These are phyloP conservation scores for Parascedosporium putredinis DNA, from an alignment of 2,329 filamentous ascomycete species.

Conservation along the genomic window DNA sequence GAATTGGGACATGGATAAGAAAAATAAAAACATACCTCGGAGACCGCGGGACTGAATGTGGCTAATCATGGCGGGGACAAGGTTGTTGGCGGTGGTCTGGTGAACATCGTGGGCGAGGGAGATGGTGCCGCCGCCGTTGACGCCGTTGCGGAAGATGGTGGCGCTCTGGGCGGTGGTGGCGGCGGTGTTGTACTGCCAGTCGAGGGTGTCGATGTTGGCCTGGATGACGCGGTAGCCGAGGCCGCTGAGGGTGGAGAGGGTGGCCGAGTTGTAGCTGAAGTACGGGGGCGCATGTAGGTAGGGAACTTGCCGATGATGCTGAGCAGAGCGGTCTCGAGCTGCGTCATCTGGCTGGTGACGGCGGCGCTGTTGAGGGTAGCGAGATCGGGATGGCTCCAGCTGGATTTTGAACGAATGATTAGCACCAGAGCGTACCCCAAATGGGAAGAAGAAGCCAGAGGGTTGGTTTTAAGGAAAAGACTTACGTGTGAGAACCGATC, in stretches of 20 bases:
- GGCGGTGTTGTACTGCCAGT: constrained; percentile 42
- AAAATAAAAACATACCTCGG: neutral
- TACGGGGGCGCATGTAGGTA: constrained; percentile 35
- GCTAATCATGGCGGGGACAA: constrained; percentile 18
- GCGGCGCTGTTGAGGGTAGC: constrained; percentile 22
- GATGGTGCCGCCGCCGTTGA: constrained; percentile 29
- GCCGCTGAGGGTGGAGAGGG: constrained; percentile 21
- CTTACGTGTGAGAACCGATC: constrained; percentile 41
- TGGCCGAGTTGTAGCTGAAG: constrained; percentile 28
- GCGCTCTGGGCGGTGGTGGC: constrained; percentile 38
- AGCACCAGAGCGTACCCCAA: constrained; percentile 11
- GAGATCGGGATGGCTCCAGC: constrained; percentile 34
- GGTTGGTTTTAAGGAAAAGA: constrained; percentile 12
- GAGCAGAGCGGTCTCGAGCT: constrained; percentile 33
- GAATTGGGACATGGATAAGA: neutral
- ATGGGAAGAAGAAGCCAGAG: constrained; percentile 11
- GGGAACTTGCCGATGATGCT: constrained; percentile 30
- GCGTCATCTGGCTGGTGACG: constrained; percentile 28
- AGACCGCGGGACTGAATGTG: constrained; percentile 9
- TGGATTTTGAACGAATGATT: constrained; percentile 2
- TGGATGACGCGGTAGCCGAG: constrained; percentile 47
- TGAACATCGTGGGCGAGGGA: constrained; percentile 44
- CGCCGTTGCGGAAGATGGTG: constrained; percentile 20
- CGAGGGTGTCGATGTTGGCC: constrained; percentile 50
- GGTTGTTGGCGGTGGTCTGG: constrained; percentile 30